Evolutionary conservation across 805 yeast genomes (phyloP).

Genomic region (Nakazawaea populi): DNA sequence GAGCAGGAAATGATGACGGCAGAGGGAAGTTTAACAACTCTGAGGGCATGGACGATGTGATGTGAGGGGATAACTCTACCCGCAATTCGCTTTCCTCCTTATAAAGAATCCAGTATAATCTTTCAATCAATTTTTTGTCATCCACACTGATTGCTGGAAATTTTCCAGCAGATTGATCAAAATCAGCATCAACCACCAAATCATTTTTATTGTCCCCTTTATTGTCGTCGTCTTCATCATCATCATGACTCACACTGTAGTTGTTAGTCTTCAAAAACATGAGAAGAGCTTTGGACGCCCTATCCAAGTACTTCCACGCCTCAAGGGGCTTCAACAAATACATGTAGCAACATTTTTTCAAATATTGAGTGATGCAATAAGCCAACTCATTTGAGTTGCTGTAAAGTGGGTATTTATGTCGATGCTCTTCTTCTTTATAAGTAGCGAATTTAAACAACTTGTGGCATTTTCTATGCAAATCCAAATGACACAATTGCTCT

Average conservation of each 20-base stretch:
- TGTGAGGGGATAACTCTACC: constrained; percentile 9
- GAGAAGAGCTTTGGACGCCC: background rate
- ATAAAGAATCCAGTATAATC: constrained; percentile 9
- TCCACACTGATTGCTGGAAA: background rate
- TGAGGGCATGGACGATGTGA: constrained; percentile 1
- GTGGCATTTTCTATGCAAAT: background rate
- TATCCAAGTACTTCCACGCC: constrained; percentile 5
- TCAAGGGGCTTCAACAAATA: constrained; percentile 8
- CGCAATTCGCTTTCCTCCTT: constrained; percentile 10
- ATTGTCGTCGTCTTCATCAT: background rate
- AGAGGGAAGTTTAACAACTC: constrained; percentile 9
- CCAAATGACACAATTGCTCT: constrained; percentile 4
- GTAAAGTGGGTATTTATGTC: background rate
- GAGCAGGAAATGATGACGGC: constrained; percentile 10
- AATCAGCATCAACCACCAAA: too few species aligned
- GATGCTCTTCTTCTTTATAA: background rate
- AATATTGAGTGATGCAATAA: constrained; percentile 1
- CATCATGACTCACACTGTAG: background rate
- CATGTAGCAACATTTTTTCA: constrained; percentile 8
- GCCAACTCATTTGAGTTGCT: background rate
- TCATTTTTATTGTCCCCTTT: background rate
- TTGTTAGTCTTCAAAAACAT: background rate
- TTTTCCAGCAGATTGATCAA: background rate
- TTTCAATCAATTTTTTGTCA: constrained; percentile 9
- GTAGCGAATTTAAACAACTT: constrained; percentile 4